Conservation (phyloP, 768 basidiomycete species). For the Myochromella boudieri region DNA sequence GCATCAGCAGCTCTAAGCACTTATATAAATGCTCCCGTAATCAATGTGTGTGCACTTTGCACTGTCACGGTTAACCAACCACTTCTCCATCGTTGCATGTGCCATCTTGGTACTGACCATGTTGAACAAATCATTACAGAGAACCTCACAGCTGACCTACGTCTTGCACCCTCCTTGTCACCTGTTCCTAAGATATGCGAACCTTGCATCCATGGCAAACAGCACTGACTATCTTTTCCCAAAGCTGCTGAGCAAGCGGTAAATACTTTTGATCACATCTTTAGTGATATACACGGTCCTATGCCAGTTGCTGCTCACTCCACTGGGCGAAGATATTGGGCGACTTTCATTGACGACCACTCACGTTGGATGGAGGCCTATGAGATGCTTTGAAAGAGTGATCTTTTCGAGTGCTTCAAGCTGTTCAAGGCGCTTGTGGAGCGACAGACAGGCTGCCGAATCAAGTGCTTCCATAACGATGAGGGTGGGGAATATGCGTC, state of each 20-base stretch:
- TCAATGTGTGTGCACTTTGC: too few species aligned
- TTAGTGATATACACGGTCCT: slow-evolving; percentile 2
- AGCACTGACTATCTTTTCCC: neutral
- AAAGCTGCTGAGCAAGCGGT: neutral
- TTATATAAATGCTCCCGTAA: too few species aligned
- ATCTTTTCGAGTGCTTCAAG: slow-evolving; percentile 25
- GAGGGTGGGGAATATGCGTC: slow-evolving; percentile 34
- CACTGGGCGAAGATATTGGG: neutral
- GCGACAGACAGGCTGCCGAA: slow-evolving; percentile 18
- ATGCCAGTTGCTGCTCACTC: neutral
- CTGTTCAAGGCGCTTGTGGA: slow-evolving; percentile 31
- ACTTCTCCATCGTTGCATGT: too few species aligned
- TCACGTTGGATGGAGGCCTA: neutral
- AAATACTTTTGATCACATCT: neutral
- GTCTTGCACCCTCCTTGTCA: too few species aligned
- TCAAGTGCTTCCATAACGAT: slow-evolving; percentile 27
- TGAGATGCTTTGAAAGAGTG: slow-evolving; percentile 17
- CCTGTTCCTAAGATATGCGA: too few species aligned
- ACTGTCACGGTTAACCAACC: too few species aligned
- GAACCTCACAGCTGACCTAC: too few species aligned
- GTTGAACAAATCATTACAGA: too few species aligned
- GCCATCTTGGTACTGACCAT: too few species aligned
- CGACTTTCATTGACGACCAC: neutral
- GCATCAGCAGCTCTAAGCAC: too few species aligned
- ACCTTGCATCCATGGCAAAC: too few species aligned